Conservation (phyloP, 2,329 filamentous ascomycete species). For the Fusarium siculi region DNA sequence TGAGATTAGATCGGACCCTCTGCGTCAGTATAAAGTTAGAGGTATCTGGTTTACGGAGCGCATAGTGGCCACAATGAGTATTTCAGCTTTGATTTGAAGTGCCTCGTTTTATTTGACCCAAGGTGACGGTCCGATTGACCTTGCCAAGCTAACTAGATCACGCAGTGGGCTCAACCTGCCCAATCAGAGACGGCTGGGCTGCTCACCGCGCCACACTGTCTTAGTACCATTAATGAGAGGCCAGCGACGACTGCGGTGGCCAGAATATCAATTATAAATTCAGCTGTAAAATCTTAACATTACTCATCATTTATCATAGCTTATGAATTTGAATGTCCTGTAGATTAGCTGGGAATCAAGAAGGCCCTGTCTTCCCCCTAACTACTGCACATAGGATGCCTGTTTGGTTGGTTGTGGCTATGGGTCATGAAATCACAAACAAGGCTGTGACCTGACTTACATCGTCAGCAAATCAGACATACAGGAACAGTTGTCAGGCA, state of each 20-base stretch:
- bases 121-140: not conserved
- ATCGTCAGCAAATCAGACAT: not conserved
- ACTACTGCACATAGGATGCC: too few relatives aligned
- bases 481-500: accelerated
- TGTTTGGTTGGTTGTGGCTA: not conserved
- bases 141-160: not conserved
- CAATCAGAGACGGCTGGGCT: not conserved
- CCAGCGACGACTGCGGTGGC: too few relatives aligned
- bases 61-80: accelerated
- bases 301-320: too few relatives aligned
- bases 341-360: too few relatives aligned
- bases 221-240: too few relatives aligned
- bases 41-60: accelerated
- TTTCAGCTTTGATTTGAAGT: not conserved
- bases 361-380: too few relatives aligned
- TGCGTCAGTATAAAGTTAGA: not conserved
- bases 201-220: too few relatives aligned
- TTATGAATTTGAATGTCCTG: too few relatives aligned
- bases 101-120: accelerated
- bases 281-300: too few relatives aligned
- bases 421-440: not conserved
- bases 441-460: not conserved
- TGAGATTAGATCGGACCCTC: not conserved
- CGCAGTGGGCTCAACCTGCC: too few relatives aligned
- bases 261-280: too few relatives aligned